Evolutionary conservation across 768 basidiomycete species (phyloP), one percentile per base, ranked within the genome.

Genomic region (Auricularia heimuer): DNA sequence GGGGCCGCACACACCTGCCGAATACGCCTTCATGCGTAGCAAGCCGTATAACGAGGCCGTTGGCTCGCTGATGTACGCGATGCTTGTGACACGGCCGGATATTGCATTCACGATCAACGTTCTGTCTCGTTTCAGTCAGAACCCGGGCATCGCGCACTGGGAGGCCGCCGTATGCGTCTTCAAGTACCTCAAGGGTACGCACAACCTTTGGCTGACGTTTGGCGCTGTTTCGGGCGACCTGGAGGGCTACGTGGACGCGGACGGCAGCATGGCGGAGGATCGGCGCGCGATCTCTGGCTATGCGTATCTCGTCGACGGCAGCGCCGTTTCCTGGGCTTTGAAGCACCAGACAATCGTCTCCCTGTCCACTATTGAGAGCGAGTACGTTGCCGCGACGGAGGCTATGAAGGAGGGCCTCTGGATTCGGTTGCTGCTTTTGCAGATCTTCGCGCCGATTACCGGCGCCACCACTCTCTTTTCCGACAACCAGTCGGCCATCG

Each of bases 381-480:
- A 83, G 68, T 81, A 82, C 68, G 77, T 80, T 54, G 78, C 80
- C 3, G 68, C 72, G 0, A 68, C 71, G 16, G 70, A 78, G 37
- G 71, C 76, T 4, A 67, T 70, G 21, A 69, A 72, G 64, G 75
- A 78, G 56, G 70, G 75, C 2, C 44, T 77, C 2, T 77, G 75
- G 76, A 64, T 76, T 4, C 66, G 65, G 1, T 58, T 62, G 0
- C 67, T 75, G 14, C 33, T 74, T 8, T 3, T 56, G 0, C 70
- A 73, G 63, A 66, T 72, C 33, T 60, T 21, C 21, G 61, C 39
- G 35, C 24, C 42, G 62, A 54, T 65, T 68, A 0, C 18, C 64
- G 64, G 35, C 37, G 65, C 14, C 67, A 70, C 56, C 42, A n/a
- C 64, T 65, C 51, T 65, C 61, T 36, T 51, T 60, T 67, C 63